Evolutionary conservation across 2,329 filamentous ascomycete species (phyloP), one percentile per base, ranked within the genome.

Genomic region (Colletotrichum neosansevieriae): DNA sequence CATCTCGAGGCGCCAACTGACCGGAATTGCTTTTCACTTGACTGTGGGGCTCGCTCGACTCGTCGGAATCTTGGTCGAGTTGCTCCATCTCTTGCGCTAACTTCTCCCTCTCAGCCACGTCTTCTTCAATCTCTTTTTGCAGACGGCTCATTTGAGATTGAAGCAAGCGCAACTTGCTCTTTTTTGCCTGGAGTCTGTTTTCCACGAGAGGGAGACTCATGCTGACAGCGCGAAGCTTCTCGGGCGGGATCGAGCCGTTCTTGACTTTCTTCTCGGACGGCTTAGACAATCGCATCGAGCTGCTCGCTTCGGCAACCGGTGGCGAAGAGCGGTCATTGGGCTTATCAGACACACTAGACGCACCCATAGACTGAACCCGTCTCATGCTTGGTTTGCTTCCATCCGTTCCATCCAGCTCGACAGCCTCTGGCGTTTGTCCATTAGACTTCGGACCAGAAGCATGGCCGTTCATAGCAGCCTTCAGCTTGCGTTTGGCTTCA

Each of bases 401-500:
- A 38, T 29, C 29, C 29, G 29, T 29, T 29, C 29, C 42, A 17
- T 74, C 72, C 15, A 59, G 54, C 17, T 70, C 63, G 44, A 58
- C n/a, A 12, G 42, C 36, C 15, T 71, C 71, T 4, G 66, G 66
- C 10, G 66, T 65, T 12, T 62, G 66, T 24, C 21, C 59, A n/a
- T 57, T 45, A 7, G 66, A 64, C 21, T 71, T 70, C 12, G 34
- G 53, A 6, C 40, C 50, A 51, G 60, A 50, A 17, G 67, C 21
- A 29, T 62, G 63, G 19, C 45, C 50, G 44, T n/a, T 67, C 54
- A 68, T 58, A 24, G 59, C 56, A 36, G 54, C 57, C 63, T 81
- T 83, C 53, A 79, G 77, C 72, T 81, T 85, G 73, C 84, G 84
- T 72, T 83, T 85, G 10, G 86, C 86, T 75, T 89, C 87, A 15